Base-by-base conservation (phyloP, 1,284 basidiomycete genomes). In the Trichosporon ovoides region DNA sequence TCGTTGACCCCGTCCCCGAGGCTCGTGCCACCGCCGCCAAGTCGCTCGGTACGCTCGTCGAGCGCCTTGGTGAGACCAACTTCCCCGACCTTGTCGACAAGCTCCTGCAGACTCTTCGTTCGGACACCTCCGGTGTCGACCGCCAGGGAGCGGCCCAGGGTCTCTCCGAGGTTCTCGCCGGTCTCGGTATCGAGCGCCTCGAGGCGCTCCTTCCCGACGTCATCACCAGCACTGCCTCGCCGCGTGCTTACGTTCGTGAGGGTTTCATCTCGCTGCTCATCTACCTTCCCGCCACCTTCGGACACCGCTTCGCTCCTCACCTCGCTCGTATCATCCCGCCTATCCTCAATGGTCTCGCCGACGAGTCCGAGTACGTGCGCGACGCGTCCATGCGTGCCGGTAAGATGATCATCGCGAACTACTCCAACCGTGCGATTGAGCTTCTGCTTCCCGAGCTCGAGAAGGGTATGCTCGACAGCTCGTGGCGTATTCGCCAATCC, bases 331-430 rank as follows among this genome's bases (percentile, higher is more conserved):
- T 98, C 71, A 91, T 98, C 53, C 81, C 88, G 10, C 96, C 95
- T 0, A 96, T 98, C 68, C 82, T 98, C 51, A 86, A 85, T 59
- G 96, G 96, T 68, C 80, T 99, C 38, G 89, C 95, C 0, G 96
- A 98, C 75, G 82, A 87, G 5, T 93, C 95, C 66, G 96, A 98
- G 79, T 92, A 88, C 69, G 91, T 94, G 7, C 83, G 93, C 48
- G 92, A 97, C 64, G 94, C 95, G 14, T 94, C 95, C 5, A 97
- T 98, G 94, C 85, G 91, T 38, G 95, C 96, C n/a, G 95, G 95
- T 62, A 84, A 95, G 66, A 98, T 98, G 94, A 89, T 98, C 67
- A 91, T 98, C 63, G 88, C 87, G 60, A 97, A 97, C 77, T 97
- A 98, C 79, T 89, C 92, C 24, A 84, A 74, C 72, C 89, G 87